Conservation (phyloP, 2,329 filamentous ascomycete genomes). For the Colletotrichum lindemuthianum region DNA sequence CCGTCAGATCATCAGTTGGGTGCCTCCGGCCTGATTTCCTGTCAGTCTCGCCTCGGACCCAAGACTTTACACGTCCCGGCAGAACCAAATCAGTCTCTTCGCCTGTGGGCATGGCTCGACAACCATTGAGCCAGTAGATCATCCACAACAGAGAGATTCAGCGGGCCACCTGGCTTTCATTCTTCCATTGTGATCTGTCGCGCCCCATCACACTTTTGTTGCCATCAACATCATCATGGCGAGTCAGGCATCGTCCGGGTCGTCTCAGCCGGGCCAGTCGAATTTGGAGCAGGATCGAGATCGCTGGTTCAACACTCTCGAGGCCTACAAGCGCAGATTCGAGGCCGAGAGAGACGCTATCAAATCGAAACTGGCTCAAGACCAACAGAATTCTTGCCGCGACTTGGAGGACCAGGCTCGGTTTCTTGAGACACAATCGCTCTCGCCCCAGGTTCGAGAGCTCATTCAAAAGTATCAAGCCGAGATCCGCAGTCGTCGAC, state of each 20-base stretch:
- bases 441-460: slow-evolving; percentile 7
- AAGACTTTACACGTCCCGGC: no score
- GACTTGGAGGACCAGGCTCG: slow-evolving; percentile 25
- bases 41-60: no score
- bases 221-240: slow-evolving; percentile 10
- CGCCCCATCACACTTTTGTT: neutral
- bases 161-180: neutral
- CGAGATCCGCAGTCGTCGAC: slow-evolving; percentile 25
- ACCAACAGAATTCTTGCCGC: slow-evolving; percentile 14
- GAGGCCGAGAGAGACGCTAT: slow-evolving; percentile 18
- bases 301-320: slow-evolving; percentile 18
- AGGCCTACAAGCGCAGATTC: slow-evolving; percentile 19
- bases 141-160: no score
- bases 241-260: neutral
- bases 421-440: neutral
- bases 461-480: slow-evolving; percentile 22
- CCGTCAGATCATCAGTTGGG: no score
- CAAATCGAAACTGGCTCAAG: slow-evolving; percentile 9
- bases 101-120: slow-evolving; percentile 15
- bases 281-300: slow-evolving; percentile 26
- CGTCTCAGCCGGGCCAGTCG: slow-evolving; percentile 2
- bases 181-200: neutral
- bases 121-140: neutral
- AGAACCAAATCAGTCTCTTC: no score
- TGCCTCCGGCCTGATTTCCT: no score